Percentiles rank a stretch among this genome's conserved stretches.
phyloP scores from a whole-genome alignment of 2,329 filamentous ascomycete species.

The Tolypocladium endophyticum region DNA sequence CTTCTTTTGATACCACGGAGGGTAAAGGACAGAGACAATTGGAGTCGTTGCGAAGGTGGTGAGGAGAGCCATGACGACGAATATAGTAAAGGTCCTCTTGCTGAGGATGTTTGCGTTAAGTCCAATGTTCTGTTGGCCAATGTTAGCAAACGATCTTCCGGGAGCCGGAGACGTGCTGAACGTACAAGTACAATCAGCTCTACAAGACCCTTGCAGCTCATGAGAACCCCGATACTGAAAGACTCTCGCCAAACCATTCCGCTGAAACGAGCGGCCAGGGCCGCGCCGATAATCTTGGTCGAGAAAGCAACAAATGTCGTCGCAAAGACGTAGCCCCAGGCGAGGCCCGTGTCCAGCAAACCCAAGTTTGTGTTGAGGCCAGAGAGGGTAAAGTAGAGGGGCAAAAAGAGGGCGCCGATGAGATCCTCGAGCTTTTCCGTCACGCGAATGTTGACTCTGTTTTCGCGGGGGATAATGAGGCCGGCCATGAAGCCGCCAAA shows the following conservation, averaged over 20 bases:
- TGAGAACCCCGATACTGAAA: constrained; percentile 75
- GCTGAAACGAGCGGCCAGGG: constrained; percentile 63
- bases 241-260: constrained; percentile 86
- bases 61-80: constrained; percentile 85
- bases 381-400: constrained; percentile 87
- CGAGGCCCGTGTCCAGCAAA: constrained; percentile 66
- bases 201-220: constrained; percentile 95
- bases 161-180: background rate
- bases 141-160: background rate
- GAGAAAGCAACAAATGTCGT: constrained; percentile 73
- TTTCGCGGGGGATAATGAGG: constrained; percentile 80
- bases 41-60: constrained; percentile 81
- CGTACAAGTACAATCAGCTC: constrained; percentile 87
- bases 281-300: constrained; percentile 76
- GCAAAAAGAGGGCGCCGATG: constrained; percentile 71
- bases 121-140: constrained; percentile 49
- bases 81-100: constrained; percentile 77
- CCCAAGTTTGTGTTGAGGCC: constrained; percentile 83
- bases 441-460: constrained; percentile 80
- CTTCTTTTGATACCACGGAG: constrained; percentile 47
- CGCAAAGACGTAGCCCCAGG: constrained; percentile 84
- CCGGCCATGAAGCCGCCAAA: constrained; percentile 89
- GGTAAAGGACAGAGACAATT: constrained; percentile 62
- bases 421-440: constrained; percentile 94
- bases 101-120: constrained; percentile 75